Base-by-base conservation (phyloP, 768 basidiomycete species). In the Rhizopogon vinicolor region DNA sequence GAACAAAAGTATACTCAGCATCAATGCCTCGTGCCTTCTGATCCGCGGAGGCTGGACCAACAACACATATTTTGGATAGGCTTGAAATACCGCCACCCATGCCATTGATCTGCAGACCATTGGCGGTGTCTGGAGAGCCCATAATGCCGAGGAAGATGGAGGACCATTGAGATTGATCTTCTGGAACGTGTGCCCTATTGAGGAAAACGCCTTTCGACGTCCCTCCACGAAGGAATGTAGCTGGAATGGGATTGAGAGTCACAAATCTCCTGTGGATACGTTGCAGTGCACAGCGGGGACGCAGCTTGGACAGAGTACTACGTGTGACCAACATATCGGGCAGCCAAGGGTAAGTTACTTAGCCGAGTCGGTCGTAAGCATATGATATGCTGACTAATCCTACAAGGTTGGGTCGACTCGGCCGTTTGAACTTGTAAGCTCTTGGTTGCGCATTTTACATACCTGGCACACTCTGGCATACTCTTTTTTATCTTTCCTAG, bases 51-150 rank as follows among this genome's bases (percentile, higher is more conserved):
- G 85, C 75, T 43, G 74, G 54, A 7, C 77, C 80, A 3, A 91
- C 82, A 44, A 91, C 79, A 60, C 81, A 82, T 14, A 90, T 80
- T 64, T 92, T 92, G 37, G 86, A 88, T 6, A 89, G 75, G 54
- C 85, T 87, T 14, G 85, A 86, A 8, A 87, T 71, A 3, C 89
- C 89, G 6, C 89, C 87, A 8, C 89, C 89, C 86, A 91, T 88
- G 10, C 89, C 89, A 60, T 92, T 84, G 13, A 91, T 74, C 68
- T 92, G 89, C 14, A 87, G 74, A 1, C 80, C 81, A 60, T 87
- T 72, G 53, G 78, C 72, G 2, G 83, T 75, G 62, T 92, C 89
- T 0, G 89, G 89, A 3, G 87, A 89, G n/a, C 89, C 89, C 87
- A 91, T 90, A 13, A 89, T 78, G 0, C 84, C 80, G 8, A 85